phyloP scores from a whole-genome alignment of 306 rosid species.

The Cotoneaster glaucophyllus region DNA sequence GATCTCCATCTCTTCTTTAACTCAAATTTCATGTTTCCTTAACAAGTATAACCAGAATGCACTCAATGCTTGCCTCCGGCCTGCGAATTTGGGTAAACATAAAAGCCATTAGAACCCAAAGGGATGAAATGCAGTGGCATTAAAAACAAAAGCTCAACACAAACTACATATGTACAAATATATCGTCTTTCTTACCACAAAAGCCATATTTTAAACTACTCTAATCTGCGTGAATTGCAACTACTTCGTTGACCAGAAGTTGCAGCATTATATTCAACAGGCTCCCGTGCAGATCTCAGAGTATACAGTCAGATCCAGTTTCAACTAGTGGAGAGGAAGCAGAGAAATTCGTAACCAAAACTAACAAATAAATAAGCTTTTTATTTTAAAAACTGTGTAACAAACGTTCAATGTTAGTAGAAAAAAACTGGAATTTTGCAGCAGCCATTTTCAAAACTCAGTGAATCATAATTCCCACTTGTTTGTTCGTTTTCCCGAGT shows the following conservation, averaged over 20 bases:
- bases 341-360: not conserved
- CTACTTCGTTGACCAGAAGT: not conserved
- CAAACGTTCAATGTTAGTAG: too few species aligned
- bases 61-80: slow-evolving; percentile 27
- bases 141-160: not conserved
- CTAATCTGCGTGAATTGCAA: not conserved
- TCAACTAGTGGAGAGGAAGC: not conserved
- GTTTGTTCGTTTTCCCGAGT: not conserved
- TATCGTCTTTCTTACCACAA: not conserved
- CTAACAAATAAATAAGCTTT: not conserved
- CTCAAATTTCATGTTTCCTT: slow-evolving; percentile 62
- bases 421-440: not conserved
- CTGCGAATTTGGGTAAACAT: slow-evolving; percentile 14
- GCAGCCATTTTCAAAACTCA: not conserved
- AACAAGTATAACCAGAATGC: slow-evolving; percentile 15
- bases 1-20: slow-evolving; percentile 80
- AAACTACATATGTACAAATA: not conserved
- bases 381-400: too few species aligned
- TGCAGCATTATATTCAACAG: slow-evolving; percentile 5
- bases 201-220: not conserved
- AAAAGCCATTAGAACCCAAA: not conserved
- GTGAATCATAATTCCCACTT: not conserved
- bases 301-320: slow-evolving; percentile 21
- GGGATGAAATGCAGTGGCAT: not conserved
- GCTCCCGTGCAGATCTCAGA: slow-evolving; percentile 8